Evolutionary conservation across 495 filamentous ascomycete species (phyloP).

Genomic region (Aspergillus cristatus): DNA sequence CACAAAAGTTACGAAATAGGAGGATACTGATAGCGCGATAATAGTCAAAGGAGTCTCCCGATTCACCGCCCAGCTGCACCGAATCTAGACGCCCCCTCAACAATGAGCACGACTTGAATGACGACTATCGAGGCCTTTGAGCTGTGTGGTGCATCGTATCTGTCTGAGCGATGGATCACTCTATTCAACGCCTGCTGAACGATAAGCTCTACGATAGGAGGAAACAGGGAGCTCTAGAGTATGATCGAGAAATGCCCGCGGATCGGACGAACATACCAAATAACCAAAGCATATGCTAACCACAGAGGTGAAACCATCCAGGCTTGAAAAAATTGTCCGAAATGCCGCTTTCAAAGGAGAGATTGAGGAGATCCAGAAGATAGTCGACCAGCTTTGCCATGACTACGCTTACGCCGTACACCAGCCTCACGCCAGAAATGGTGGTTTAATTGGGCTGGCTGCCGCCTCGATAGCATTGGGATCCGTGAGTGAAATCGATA

Average conservation of each 20-base stretch:
- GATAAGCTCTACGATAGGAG: slow-evolving; percentile 98
- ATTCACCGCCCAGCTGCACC: slow-evolving; percentile 10
- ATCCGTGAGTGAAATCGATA: slow-evolving; percentile 49
- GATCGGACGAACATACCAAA: not conserved
- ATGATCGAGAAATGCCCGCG: slow-evolving; percentile 23
- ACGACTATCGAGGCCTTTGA: slow-evolving; percentile 14
- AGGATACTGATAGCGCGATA: too few relatives aligned
- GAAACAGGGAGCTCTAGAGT: slow-evolving; percentile 96
- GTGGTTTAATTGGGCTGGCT: slow-evolving; percentile 90
- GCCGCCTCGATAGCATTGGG: slow-evolving; percentile 95
- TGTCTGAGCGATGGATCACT: slow-evolving; percentile 64
- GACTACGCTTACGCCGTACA: slow-evolving; percentile 97
- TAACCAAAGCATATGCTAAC: slow-evolving; percentile 4
- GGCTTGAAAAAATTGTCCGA: slow-evolving; percentile 84
- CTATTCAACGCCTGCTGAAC: slow-evolving; percentile 81
- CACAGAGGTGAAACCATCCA: slow-evolving; percentile 21
- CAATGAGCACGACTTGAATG: slow-evolving; percentile 26
- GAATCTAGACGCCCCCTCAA: slow-evolving; percentile 11
- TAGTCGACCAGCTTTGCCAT: slow-evolving; percentile 92
- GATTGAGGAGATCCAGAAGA: slow-evolving; percentile 66
- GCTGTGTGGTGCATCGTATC: slow-evolving; percentile 11
- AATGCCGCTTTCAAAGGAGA: slow-evolving; percentile 71
- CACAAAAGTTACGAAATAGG: too few relatives aligned
- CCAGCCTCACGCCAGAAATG: slow-evolving; percentile 94
- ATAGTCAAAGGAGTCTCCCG: slow-evolving; percentile 4